Base-by-base conservation (phyloP, 2,329 filamentous ascomycete species). In the Lasiodiplodia gonubiensis region DNA sequence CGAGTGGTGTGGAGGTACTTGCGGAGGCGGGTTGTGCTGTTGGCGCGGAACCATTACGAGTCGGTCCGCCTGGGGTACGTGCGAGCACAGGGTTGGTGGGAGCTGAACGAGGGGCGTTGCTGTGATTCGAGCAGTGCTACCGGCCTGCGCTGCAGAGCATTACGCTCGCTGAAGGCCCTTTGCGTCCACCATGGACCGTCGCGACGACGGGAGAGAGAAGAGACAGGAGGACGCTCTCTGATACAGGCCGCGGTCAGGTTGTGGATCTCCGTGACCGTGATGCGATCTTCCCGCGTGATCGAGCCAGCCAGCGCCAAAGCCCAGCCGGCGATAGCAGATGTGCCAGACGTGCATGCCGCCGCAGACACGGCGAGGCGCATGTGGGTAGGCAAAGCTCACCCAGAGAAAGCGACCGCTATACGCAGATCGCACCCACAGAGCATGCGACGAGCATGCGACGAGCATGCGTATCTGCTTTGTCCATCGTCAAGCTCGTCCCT, bases 21-120 rank as follows among this genome's bases (percentile, higher is more conserved):
- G 63, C 53, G 64, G 64, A 57, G 64, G 52, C 46, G 64, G 64
- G 52, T 53, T 49, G 60, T 64, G 42, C 27, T 55, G 64, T 66
- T 66, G 53, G 64, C 64, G 64, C 64, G 52, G 64, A 35, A 66
- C 64, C 64, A 66, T 66, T 54, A 63, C 46, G 64, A 60, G 54
- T 60, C 54, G 65, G 53, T 27, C 46, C 39, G 57, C 54, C 39
- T 63, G 48, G 55, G 65, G 51, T 35, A 68, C 52, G 51, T 64
- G 63, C 53, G 67, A 25, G 53, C 53, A 54, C 63, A 57, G 55
- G 55, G 66, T 60, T 52, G 66, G 66, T 51, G 53, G 53, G 54
- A 42, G 33, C 51, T 25, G 57, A 33, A 25, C 61, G 54, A 64
- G 66, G 66, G 66, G 63, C 49, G 61, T 54, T 39, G 52, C 42